Percentiles rank a stretch among this genome's conserved stretches.
Conservation (phyloP, 352 stramenopile species). For the Phytophthora chlamydospora region DNA sequence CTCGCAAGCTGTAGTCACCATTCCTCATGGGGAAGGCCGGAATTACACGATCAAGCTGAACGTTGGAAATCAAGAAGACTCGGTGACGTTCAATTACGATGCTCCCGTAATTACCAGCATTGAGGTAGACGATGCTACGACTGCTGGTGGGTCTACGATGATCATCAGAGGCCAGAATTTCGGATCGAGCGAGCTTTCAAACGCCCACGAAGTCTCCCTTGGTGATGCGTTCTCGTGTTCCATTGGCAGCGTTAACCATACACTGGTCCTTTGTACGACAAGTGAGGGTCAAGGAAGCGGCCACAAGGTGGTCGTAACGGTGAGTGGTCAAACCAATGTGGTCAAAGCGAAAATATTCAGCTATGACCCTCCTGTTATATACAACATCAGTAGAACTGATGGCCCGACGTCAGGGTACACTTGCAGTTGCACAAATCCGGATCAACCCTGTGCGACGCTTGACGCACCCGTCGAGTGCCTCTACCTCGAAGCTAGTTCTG, state of each 20-base stretch:
- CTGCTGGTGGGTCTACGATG: slow-evolving; percentile 51
- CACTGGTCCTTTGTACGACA: slow-evolving; percentile 40
- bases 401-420: slow-evolving; percentile 62
- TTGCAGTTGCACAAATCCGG: slow-evolving; percentile 48
- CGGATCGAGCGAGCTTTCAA: slow-evolving; percentile 46
- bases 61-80: slow-evolving; percentile 51
- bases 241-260: slow-evolving; percentile 44
- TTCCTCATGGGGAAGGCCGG: slow-evolving; percentile 58
- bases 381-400: slow-evolving; percentile 41
- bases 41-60: slow-evolving; percentile 40
- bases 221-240: slow-evolving; percentile 39
- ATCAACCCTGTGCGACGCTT: slow-evolving; percentile 46
- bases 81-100: slow-evolving; percentile 58
- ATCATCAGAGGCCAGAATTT: slow-evolving; percentile 59
- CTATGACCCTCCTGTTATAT: slow-evolving; percentile 51
- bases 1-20: slow-evolving; percentile 39
- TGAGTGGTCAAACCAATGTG: slow-evolving; percentile 43
- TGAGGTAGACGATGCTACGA: slow-evolving; percentile 39
- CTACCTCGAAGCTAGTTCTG: slow-evolving; percentile 33
- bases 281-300: slow-evolving; percentile 49
- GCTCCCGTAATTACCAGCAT: slow-evolving; percentile 48
- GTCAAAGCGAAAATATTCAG: slow-evolving; percentile 37
- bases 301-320: slow-evolving; percentile 42
- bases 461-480: slow-evolving; percentile 48
- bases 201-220: slow-evolving; percentile 37